Conservation (phyloP, 768 basidiomycete species). For the Fomitopsis serialis region DNA sequence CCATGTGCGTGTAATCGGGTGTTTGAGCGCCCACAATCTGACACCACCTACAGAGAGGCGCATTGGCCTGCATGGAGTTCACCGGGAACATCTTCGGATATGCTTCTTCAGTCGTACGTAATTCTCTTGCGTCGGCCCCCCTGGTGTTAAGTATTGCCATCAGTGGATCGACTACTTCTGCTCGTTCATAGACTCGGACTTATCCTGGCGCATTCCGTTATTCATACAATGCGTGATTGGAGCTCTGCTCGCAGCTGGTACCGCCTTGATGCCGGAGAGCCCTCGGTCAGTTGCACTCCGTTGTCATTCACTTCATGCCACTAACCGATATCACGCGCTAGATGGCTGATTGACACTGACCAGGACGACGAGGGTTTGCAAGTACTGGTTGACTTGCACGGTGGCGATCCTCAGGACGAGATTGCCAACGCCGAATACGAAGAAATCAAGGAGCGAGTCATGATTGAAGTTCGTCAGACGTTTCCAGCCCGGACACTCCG, state of each 20-base stretch:
- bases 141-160: neutral
- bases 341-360: conserved; percentile 88
- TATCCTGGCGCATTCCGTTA: conserved; percentile 90
- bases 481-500: no score
- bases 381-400: conserved; percentile 86
- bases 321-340: conserved; percentile 21
- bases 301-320: neutral
- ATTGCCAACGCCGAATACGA: conserved; percentile 78
- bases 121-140: neutral
- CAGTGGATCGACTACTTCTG: conserved; percentile 95
- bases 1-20: conserved; percentile 44
- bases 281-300: conserved; percentile 51
- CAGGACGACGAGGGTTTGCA: conserved; percentile 78
- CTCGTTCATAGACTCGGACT: conserved; percentile 79
- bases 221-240: conserved; percentile 88
- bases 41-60: conserved; percentile 57
- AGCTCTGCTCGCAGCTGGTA: conserved; percentile 69
- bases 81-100: conserved; percentile 92
- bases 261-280: conserved; percentile 83
- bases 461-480: conserved; percentile 54
- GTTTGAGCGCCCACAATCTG: neutral
- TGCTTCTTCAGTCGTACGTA: conserved; percentile 77
- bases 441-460: conserved; percentile 81
- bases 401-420: conserved; percentile 64
- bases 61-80: conserved; percentile 93